phyloP scores from a whole-genome alignment of 257 asterid species.

The Lavandula angustifolia region DNA sequence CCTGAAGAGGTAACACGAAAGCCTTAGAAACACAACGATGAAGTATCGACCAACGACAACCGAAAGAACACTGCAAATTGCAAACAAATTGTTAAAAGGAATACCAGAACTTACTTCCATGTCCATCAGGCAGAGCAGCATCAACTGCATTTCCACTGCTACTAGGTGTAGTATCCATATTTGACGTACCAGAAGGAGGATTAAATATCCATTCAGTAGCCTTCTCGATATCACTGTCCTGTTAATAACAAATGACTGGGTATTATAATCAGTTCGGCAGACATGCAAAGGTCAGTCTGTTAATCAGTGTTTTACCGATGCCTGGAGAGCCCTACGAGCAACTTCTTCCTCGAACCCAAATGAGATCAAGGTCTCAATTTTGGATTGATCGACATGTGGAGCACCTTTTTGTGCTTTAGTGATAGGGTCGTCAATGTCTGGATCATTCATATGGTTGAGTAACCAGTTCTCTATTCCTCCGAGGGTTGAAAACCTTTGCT shows the following conservation, averaged over 20 bases:
- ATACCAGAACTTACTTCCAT: conserved; percentile 71
- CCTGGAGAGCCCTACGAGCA: conserved; percentile 78
- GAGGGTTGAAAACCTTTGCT: conserved; percentile 92
- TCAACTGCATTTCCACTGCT: conserved; percentile 50
- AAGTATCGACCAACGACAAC: not conserved
- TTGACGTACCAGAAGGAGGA: conserved; percentile 55
- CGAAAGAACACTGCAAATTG: not conserved
- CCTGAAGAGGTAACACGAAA: conserved; percentile 43
- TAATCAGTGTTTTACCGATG: conserved; percentile 57
- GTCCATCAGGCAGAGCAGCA: conserved; percentile 80
- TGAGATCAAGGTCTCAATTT: conserved; percentile 67
- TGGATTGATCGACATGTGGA: conserved; percentile 66
- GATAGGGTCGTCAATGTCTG: conserved; percentile 80
- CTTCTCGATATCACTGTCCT: conserved; percentile 89
- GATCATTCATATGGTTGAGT: conserved; percentile 81
- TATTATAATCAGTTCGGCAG: not conserved
- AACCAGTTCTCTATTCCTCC: conserved; percentile 90
- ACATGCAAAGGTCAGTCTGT: not conserved
- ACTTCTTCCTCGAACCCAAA: conserved; percentile 89
- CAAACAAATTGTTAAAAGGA: conserved; percentile 16
- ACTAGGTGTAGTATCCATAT: conserved; percentile 60
- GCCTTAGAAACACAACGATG: conserved; percentile 9
- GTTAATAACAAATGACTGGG: conserved; percentile 27
- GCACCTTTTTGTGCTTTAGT: conserved; percentile 42
- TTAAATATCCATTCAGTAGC: conserved; percentile 95